phyloP scores from a whole-genome alignment of 148 eudicot species.

The Nepenthes gracilis region DNA sequence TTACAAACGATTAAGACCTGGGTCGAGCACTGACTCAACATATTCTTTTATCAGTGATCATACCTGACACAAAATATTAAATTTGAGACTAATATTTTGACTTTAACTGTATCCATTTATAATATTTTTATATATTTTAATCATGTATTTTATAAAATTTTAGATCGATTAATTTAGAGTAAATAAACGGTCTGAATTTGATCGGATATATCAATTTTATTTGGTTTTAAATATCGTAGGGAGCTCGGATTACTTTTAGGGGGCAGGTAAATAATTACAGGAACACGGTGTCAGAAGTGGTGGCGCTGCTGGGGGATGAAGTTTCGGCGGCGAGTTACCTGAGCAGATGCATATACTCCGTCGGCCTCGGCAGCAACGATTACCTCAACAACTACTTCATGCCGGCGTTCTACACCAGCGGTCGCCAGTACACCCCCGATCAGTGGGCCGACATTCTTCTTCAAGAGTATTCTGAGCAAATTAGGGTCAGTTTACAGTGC shows the following conservation, averaged over 20 bases:
- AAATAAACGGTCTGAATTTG: neutral
- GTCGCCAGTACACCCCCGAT: conserved; percentile 32
- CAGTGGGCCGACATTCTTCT: conserved; percentile 43
- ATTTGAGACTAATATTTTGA: too few species aligned
- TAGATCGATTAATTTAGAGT: neutral
- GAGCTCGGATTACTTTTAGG: conserved; percentile 26
- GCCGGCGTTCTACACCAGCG: conserved; percentile 32
- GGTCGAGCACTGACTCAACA: too few species aligned
- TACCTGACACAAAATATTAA: too few species aligned
- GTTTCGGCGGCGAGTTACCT: conserved; percentile 36
- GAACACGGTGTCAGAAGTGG: conserved; percentile 47
- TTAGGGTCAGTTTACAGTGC: conserved; percentile 19
- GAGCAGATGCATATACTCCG: conserved; percentile 43
- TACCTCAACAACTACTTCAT: conserved; percentile 70
- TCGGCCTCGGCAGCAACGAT: conserved; percentile 64
- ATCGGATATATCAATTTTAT: neutral
- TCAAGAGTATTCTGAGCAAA: conserved; percentile 35
- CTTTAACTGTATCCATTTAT: too few species aligned
- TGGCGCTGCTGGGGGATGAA: conserved; percentile 32
- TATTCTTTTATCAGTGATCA: too few species aligned
- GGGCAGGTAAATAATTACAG: conserved; percentile 53
- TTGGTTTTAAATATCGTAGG: conserved; percentile 16
- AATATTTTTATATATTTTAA: too few species aligned
- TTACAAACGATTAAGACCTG: too few species aligned
- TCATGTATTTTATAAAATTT: too few species aligned